Base-by-base conservation (phyloP, 2,329 filamentous ascomycete species). In the Colletotrichum aenigma region DNA sequence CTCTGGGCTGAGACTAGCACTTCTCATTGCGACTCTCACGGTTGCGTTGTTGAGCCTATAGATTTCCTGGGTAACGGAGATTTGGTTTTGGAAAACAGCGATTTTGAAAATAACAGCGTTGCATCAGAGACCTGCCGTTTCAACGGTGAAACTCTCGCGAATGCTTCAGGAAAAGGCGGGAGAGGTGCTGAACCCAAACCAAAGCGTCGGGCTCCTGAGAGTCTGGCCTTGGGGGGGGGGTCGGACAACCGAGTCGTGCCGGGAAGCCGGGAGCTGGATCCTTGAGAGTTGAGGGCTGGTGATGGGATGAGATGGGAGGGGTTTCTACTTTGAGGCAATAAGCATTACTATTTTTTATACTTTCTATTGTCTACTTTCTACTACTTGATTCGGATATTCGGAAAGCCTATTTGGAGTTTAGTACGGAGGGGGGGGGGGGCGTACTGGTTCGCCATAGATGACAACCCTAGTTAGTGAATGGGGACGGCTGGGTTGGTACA, bases 41-140 rank as follows among this genome's bases (percentile, higher is more conserved):
- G 48, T 66, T 16, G 65, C 60, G 3, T 18, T 74, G 15, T 62
- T 76, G 66, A 70, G 65, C 16, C 48, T 76, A 56, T 76, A 76
- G 71, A 43, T 62, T 34, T 21, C 15, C 21, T 36, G n/a, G 10
- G 2, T 2, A 4, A 7, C 2, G 56, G 56, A 9, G 56, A 30
- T 38, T 34, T 9, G 15, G 24, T n/a, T 8, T 64, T 64, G 7
- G 28, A 28, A 60, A 64, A 64, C 7, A 43, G 61, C 61, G 61
- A 26, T 43, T n/a, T 64, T n/a, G 43, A 52, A 15, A 36, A 34
- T 38, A 60, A 60, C 18, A 21, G 32, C 32, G 16, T n/a, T 43
- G 34, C 4, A 43, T 26, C 32, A 34, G 34, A 64, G 34, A 15
- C 18, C 13, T 26, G 13, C 61, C 32, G 61, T 64, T 43, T 64